Percentiles rank a stretch among this genome's conserved stretches.
Evolutionary conservation across 2,329 filamentous ascomycete species (phyloP).

Genomic region (Xylaria multiplex): DNA sequence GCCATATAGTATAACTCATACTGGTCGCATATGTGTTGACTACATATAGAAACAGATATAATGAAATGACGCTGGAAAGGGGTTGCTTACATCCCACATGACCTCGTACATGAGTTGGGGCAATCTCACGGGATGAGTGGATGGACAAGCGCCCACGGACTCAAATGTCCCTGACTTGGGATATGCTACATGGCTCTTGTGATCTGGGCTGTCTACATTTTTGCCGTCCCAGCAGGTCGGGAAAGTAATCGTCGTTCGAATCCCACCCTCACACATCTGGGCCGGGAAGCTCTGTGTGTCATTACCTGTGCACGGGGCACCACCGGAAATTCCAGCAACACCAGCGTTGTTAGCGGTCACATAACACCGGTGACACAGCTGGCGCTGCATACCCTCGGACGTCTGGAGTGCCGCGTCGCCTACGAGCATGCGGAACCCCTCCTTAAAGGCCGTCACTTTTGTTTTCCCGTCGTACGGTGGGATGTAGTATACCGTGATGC

Average conservation of each 20-base stretch:
- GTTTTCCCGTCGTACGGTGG: constrained; percentile 49
- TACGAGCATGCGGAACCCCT: constrained; percentile 59
- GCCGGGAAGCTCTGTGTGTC: constrained; percentile 62
- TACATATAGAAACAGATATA: background rate
- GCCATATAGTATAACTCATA: background rate
- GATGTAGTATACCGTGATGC: constrained; percentile 49
- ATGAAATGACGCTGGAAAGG: background rate
- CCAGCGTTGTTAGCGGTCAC: constrained; percentile 35
- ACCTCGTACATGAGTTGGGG: constrained; percentile 71
- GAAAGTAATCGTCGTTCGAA: constrained; percentile 63
- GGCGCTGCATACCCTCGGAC: constrained; percentile 41
- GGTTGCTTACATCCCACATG: constrained; percentile 57
- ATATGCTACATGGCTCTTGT: constrained; percentile 53
- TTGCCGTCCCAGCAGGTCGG: constrained; percentile 66
- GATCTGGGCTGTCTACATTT: constrained; percentile 58
- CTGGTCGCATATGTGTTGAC: background rate
- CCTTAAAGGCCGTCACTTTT: constrained; percentile 55
- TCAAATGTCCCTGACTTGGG: constrained; percentile 50
- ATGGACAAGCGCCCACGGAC: constrained; percentile 57
- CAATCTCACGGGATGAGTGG: constrained; percentile 61
- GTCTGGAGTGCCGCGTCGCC: constrained; percentile 51
- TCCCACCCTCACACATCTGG: constrained; percentile 59
- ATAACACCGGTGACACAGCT: constrained; percentile 54
- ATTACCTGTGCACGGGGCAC: constrained; percentile 46
- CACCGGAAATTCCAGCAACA: constrained; percentile 44